Evolutionary conservation across 2,329 filamentous ascomycete species (phyloP).

Genomic region (Chrysoporthe cubensis): DNA sequence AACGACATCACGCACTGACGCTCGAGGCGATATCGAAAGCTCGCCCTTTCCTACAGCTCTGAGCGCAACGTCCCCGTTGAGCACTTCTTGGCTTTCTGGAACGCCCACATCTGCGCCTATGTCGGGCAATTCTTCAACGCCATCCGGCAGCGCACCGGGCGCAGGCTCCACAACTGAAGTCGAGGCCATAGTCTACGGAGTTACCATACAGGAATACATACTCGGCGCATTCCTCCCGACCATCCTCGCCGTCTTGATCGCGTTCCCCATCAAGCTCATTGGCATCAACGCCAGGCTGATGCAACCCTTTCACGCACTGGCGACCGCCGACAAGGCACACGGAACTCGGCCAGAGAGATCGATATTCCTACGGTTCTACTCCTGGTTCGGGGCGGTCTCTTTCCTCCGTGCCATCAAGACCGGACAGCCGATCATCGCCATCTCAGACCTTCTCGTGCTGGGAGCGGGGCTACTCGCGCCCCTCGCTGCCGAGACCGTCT

Average conservation of each 20-base stretch:
- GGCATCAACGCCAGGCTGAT: conserved; percentile 26
- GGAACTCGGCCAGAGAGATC: conserved; percentile 12
- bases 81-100: background rate
- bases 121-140: background rate
- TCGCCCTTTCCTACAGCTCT: conserved; percentile 4
- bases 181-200: conserved; percentile 1
- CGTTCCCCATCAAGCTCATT: conserved; percentile 24
- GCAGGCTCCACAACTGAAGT: background rate
- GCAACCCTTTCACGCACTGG: conserved; percentile 27
- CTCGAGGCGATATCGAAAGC: background rate
- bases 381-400: conserved; percentile 8
- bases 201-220: conserved; percentile 13
- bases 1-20: background rate
- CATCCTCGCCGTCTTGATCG: conserved; percentile 21
- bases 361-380: conserved; percentile 20
- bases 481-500: conserved; percentile 18
- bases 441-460: conserved; percentile 22
- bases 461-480: conserved; percentile 21
- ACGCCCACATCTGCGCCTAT: background rate
- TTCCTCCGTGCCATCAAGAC: conserved; percentile 9
- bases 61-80: background rate
- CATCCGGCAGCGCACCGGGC: background rate
- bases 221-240: conserved; percentile 26
- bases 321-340: background rate
- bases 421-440: conserved; percentile 19